Evolutionary conservation across 2,329 filamentous ascomycete genomes (phyloP).

Genomic region (Gnomoniopsis smithogilvyi): DNA sequence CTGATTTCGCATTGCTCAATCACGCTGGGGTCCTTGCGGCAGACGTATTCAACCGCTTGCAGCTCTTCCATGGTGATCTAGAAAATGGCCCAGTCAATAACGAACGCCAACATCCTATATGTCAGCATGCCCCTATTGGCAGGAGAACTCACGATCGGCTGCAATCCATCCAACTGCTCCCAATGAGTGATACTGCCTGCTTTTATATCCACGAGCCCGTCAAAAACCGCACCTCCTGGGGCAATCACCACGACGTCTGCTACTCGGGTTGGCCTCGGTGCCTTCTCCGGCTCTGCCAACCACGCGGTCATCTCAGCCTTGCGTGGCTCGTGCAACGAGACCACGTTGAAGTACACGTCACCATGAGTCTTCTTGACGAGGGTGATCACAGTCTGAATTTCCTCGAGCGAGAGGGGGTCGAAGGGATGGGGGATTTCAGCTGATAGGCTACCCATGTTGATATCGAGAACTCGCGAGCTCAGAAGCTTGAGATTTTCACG

Average conservation of each 20-base stretch:
- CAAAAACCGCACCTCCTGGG: conserved; percentile 73
- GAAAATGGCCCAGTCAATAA: too few species aligned
- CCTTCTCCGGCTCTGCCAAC: conserved; percentile 62
- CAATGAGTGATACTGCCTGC: conserved; percentile 67
- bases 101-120: conserved; percentile 4
- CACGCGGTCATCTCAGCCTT: conserved; percentile 82
- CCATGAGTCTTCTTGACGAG: conserved; percentile 68
- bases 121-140: neutral
- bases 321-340: conserved; percentile 79
- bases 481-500: neutral
- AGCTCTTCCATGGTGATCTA: conserved; percentile 91
- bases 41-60: conserved; percentile 71
- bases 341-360: conserved; percentile 79
- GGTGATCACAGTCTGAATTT: conserved; percentile 70
- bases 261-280: conserved; percentile 63
- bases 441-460: conserved; percentile 20
- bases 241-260: conserved; percentile 84
- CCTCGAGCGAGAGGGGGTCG: conserved; percentile 68
- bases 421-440: conserved; percentile 58
- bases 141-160: conserved; percentile 64
- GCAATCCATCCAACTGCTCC: conserved; percentile 71
- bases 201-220: conserved; percentile 74
- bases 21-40: conserved; percentile 76
- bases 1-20: conserved; percentile 86
- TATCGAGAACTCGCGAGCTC: neutral